These are phyloP conservation scores for Penicillium sp. DNA, from an alignment of 2,329 filamentous ascomycete species.

Conservation along the genomic window DNA sequence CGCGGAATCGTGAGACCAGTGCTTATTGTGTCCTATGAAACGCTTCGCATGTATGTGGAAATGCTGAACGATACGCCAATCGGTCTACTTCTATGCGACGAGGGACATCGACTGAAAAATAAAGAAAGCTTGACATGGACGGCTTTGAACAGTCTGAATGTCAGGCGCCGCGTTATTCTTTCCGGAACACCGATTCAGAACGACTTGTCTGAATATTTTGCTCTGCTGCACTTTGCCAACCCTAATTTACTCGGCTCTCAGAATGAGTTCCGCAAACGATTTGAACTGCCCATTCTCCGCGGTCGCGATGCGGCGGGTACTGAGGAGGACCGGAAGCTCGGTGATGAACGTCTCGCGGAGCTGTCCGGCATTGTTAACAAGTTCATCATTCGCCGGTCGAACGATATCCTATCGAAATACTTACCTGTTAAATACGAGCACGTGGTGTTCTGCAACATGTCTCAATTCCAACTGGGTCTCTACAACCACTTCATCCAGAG, in stretches of 20 bases:
- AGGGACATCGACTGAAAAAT: conserved; percentile 95
- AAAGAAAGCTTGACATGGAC: conserved; percentile 93
- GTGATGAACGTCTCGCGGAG: conserved; percentile 76
- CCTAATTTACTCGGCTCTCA: conserved; percentile 85
- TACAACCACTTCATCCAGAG: conserved; percentile 98
- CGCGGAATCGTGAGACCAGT: conserved; percentile 84
- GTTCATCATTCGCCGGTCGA: conserved; percentile 95
- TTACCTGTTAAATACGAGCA: conserved; percentile 98
- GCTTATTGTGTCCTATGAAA: conserved; percentile 97
- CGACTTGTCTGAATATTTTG: conserved; percentile 96
- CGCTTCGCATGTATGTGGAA: conserved; percentile 81
- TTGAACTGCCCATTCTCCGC: conserved; percentile 84
- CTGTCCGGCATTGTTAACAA: conserved; percentile 86
- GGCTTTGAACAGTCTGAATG: conserved; percentile 83
- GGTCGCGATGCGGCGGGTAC: conserved; percentile 87
- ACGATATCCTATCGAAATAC: conserved; percentile 97
- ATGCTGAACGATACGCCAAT: conserved; percentile 87
- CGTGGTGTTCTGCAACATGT: conserved; percentile 94
- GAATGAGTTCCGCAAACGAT: conserved; percentile 87
- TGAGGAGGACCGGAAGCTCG: conserved; percentile 73
- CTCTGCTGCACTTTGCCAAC: conserved; percentile 93
- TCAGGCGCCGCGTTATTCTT: conserved; percentile 84
- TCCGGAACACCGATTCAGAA: conserved; percentile 98
- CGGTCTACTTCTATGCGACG: conserved; percentile 88
- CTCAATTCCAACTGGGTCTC: conserved; percentile 84